Percentiles rank a stretch among this genome's conserved stretches.
These are phyloP conservation scores for Durotheca rogersii DNA, from an alignment of 495 filamentous ascomycete genomes.

Conservation along the genomic window DNA sequence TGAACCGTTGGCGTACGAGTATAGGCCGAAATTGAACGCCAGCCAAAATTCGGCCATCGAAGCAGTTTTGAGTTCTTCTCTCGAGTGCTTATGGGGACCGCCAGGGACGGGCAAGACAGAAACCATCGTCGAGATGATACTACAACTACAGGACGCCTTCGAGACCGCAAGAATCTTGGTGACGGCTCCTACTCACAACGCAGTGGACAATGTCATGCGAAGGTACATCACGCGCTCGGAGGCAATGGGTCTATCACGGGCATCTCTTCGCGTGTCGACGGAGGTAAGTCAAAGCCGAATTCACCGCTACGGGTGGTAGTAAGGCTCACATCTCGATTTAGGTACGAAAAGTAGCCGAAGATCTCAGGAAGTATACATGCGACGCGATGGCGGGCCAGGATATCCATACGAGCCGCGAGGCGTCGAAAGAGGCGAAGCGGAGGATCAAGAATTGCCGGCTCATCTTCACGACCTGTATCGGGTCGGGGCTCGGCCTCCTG, in stretches of 20 bases:
- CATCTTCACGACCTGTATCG: slow-evolving; percentile 54
- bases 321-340: slow-evolving; percentile 10
- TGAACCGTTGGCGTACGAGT: slow-evolving; percentile 2
- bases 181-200: slow-evolving; percentile 54
- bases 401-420: slow-evolving; percentile 37
- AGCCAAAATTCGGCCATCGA: slow-evolving; percentile 49
- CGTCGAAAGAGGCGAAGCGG: slow-evolving; percentile 43
- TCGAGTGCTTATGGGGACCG: slow-evolving; percentile 54
- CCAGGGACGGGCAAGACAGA: slow-evolving; percentile 57
- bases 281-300: slow-evolving; percentile 38
- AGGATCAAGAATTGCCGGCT: slow-evolving; percentile 43
- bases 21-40: slow-evolving; percentile 36
- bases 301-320: neutral
- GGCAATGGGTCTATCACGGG: slow-evolving; percentile 1
- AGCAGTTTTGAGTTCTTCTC: slow-evolving; percentile 35
- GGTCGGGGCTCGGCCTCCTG: slow-evolving; percentile 50
- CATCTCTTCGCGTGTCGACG: slow-evolving; percentile 46
- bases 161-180: slow-evolving; percentile 42
- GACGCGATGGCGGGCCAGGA: slow-evolving; percentile 53
- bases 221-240: slow-evolving; percentile 38
- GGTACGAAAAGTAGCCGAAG: slow-evolving; percentile 48
- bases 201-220: slow-evolving; percentile 54
- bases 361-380: slow-evolving; percentile 47
- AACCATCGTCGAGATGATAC: slow-evolving; percentile 50
- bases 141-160: slow-evolving; percentile 36